Evolutionary conservation across 495 filamentous ascomycete species (phyloP).

Genomic region (Collariella sp.): DNA sequence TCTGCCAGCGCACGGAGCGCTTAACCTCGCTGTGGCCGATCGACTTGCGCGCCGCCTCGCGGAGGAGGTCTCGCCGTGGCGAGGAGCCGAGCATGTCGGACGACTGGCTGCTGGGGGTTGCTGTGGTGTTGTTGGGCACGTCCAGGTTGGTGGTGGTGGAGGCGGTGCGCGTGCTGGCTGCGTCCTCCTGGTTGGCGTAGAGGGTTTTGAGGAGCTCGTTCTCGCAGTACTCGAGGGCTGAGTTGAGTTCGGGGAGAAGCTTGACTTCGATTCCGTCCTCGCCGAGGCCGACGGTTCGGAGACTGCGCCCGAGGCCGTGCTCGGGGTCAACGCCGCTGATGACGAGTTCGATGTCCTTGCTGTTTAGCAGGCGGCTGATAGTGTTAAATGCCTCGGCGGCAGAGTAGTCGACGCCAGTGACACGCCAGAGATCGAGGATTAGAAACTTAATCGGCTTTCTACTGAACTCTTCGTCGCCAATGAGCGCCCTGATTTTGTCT

Average conservation of each 20-base stretch:
- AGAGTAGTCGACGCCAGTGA: constrained; percentile 91
- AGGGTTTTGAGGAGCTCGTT: constrained; percentile 87
- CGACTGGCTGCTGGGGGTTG: constrained; percentile 7
- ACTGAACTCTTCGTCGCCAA: constrained; percentile 71
- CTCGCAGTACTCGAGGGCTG: constrained; percentile 86
- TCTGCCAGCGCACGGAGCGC: constrained; percentile 55
- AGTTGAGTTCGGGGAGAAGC: constrained; percentile 84
- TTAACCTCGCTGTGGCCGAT: constrained; percentile 48
- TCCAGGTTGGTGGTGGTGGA: constrained; percentile 40
- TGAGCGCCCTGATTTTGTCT: constrained; percentile 67
- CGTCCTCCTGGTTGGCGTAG: constrained; percentile 50
- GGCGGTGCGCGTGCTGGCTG: constrained; percentile 28
- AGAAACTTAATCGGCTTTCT: constrained; percentile 75
- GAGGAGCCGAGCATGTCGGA: constrained; percentile 55
- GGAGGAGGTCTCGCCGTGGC: constrained; percentile 67
- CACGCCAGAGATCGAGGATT: constrained; percentile 80
- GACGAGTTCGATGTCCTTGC: constrained; percentile 65
- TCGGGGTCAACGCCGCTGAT: constrained; percentile 70
- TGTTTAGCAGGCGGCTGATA: constrained; percentile 70
- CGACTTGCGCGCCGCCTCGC: constrained; percentile 66
- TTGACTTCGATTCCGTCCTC: constrained; percentile 56
- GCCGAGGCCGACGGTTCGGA: constrained; percentile 74
- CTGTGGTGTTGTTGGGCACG: constrained; percentile 36
- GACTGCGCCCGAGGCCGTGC: constrained; percentile 63
- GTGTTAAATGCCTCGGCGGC: constrained; percentile 90